Evolutionary conservation across 2,329 filamentous ascomycete species (phyloP).

Genomic region (Diplodia sapinea): DNA sequence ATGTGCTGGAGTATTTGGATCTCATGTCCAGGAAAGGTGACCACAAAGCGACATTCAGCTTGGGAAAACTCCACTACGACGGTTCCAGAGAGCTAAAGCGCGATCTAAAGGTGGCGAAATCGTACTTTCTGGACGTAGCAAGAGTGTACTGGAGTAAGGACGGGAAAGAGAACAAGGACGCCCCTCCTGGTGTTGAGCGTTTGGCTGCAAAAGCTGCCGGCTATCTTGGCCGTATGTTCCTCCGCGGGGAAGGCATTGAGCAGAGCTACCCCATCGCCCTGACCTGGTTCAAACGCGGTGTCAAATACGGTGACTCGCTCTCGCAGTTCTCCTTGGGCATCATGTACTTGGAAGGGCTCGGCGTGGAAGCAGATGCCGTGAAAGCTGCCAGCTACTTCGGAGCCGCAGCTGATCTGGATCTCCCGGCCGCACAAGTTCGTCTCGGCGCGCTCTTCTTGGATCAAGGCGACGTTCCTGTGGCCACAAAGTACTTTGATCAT

Average conservation of each 20-base stretch:
- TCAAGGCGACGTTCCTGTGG: conserved; percentile 80
- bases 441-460: conserved; percentile 85
- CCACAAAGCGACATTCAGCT: conserved; percentile 81
- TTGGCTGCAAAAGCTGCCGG: conserved; percentile 83
- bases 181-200: conserved; percentile 74
- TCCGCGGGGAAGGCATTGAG: conserved; percentile 82
- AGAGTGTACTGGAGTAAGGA: conserved; percentile 82
- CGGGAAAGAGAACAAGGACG: conserved; percentile 73
- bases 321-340: conserved; percentile 85
- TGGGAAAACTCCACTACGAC: conserved; percentile 88
- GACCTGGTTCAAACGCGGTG: conserved; percentile 82
- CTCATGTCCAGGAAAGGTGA: conserved; percentile 90
- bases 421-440: conserved; percentile 78
- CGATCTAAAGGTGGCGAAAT: conserved; percentile 74
- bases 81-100: conserved; percentile 76
- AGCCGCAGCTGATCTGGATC: conserved; percentile 80
- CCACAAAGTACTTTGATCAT: conserved; percentile 85
- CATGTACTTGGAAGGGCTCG: conserved; percentile 81
- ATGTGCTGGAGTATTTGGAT: conserved; percentile 93
- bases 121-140: conserved; percentile 80
- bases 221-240: conserved; percentile 85
- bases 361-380: conserved; percentile 70
- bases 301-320: conserved; percentile 76
- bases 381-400: conserved; percentile 78
- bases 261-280: conserved; percentile 78